These are phyloP conservation scores for Didymellaceae sp. DNA, from an alignment of 2,329 filamentous ascomycete genomes.

Conservation along the genomic window DNA sequence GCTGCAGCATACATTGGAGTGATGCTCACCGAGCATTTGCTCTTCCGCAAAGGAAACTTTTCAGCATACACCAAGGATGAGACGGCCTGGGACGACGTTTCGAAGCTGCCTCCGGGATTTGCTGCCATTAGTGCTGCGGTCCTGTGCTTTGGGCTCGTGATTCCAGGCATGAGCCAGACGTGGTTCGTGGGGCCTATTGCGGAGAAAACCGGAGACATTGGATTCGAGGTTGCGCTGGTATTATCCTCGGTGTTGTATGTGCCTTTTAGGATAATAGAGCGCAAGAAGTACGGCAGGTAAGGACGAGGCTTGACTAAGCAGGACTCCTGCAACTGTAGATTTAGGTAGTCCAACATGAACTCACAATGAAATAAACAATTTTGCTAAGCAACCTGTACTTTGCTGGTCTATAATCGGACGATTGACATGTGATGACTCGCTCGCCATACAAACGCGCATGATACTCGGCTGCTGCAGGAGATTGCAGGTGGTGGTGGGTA, in stretches of 20 bases:
- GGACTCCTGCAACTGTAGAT: too few relatives aligned
- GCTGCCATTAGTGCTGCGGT: conserved; percentile 50
- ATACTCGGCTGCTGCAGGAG: conserved; percentile 18
- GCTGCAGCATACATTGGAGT: conserved; percentile 44
- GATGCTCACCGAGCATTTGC: conserved; percentile 46
- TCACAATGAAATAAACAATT: too few relatives aligned
- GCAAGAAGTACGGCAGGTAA: conserved; percentile 29
- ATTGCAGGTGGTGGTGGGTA: conserved; percentile 16
- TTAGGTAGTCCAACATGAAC: too few relatives aligned
- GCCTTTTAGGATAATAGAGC: conserved; percentile 52
- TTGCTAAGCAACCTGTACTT: not conserved
- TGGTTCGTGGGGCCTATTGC: conserved; percentile 70
- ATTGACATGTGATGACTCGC: conserved; percentile 11
- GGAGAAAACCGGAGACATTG: conserved; percentile 66
- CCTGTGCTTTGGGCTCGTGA: conserved; percentile 55
- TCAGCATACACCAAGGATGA: conserved; percentile 47
- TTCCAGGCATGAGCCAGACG: conserved; percentile 66
- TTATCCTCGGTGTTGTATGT: conserved; percentile 55
- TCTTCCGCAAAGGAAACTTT: conserved; percentile 46
- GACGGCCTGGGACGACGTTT: conserved; percentile 49
- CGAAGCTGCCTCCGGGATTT: conserved; percentile 50
- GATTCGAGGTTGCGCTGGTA: conserved; percentile 68
- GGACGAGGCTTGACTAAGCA: not conserved
- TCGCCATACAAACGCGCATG: conserved; percentile 4
- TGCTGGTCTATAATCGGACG: not conserved